A percentile compares a stretch with the other conserved stretches of the same genome.
These are phyloP conservation scores for Amniculicola lignicola DNA, from an alignment of 495 filamentous ascomycete genomes.

Conservation along the genomic window DNA sequence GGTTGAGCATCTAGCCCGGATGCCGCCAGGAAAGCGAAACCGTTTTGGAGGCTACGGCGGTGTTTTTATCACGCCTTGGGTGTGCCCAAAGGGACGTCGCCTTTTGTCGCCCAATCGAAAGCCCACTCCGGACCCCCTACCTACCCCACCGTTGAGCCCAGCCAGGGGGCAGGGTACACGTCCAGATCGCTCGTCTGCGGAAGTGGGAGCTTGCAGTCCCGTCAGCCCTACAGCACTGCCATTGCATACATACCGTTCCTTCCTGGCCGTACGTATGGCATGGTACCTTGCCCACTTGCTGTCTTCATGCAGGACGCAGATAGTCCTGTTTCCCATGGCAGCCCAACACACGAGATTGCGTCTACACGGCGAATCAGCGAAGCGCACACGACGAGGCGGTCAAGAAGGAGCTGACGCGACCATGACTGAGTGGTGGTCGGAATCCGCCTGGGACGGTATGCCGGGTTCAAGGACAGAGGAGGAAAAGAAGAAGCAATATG, in stretches of 20 bases:
- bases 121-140: neutral
- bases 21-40: neutral
- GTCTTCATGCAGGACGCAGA: neutral
- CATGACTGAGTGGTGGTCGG: neutral
- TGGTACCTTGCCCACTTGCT: neutral
- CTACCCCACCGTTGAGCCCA: too few species aligned
- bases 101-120: too few species aligned
- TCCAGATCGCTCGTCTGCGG: constrained; percentile 4
- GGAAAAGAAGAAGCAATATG: too few species aligned
- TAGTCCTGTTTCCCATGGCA: too few species aligned
- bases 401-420: neutral
- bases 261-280: neutral
- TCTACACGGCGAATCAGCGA: too few species aligned
- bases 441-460: neutral
- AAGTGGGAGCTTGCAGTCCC: constrained; percentile 1
- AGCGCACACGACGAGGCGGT: neutral
- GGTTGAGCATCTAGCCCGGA: too few species aligned
- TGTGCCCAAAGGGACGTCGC: too few species aligned
- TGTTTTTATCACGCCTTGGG: constrained; percentile 22
- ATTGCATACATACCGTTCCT: neutral
- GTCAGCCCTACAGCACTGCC: constrained; percentile 12
- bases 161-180: too few species aligned
- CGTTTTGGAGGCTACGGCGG: constrained; percentile 18
- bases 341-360: too few species aligned
- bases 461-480: too few species aligned